These are phyloP conservation scores for Friedmanniomyces simplex DNA, from an alignment of 495 filamentous ascomycete genomes.

Conservation along the genomic window DNA sequence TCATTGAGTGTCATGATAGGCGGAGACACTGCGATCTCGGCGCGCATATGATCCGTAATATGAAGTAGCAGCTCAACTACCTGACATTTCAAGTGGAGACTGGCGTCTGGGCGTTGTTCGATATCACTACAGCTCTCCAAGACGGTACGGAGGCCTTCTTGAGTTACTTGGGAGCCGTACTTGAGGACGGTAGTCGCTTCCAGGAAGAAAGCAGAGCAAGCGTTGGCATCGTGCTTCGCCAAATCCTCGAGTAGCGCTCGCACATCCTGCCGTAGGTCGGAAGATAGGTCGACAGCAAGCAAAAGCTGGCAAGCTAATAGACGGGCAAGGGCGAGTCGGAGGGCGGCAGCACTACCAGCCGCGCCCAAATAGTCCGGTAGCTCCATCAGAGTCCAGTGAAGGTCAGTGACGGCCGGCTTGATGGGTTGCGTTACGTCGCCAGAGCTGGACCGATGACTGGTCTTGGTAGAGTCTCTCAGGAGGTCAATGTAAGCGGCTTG, in stretches of 20 bases:
- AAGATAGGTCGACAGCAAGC: neutral
- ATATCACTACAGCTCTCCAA: neutral
- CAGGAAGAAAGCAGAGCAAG: neutral
- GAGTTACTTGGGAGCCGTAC: neutral
- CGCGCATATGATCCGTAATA: neutral
- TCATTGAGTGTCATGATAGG: neutral
- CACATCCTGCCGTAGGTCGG: neutral
- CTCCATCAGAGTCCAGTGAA: neutral
- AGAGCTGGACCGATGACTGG: neutral
- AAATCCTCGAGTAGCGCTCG: neutral
- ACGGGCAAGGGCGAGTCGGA: neutral
- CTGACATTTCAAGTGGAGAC: neutral
- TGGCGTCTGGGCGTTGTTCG: neutral
- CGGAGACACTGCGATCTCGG: neutral
- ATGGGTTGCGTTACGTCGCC: neutral
- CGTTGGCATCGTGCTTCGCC: neutral
- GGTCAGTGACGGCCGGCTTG: neutral
- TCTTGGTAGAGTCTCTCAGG: neutral
- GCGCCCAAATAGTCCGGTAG: neutral
- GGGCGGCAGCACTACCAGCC: neutral
- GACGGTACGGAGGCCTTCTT: neutral
- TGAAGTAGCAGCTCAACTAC: neutral
- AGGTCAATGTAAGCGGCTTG: slow-evolving; percentile 26
- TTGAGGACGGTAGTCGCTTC: no score
- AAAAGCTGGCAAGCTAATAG: neutral